Evolutionary conservation across 768 basidiomycete genomes (phyloP).

Genomic region (Solioccasus polychromus): DNA sequence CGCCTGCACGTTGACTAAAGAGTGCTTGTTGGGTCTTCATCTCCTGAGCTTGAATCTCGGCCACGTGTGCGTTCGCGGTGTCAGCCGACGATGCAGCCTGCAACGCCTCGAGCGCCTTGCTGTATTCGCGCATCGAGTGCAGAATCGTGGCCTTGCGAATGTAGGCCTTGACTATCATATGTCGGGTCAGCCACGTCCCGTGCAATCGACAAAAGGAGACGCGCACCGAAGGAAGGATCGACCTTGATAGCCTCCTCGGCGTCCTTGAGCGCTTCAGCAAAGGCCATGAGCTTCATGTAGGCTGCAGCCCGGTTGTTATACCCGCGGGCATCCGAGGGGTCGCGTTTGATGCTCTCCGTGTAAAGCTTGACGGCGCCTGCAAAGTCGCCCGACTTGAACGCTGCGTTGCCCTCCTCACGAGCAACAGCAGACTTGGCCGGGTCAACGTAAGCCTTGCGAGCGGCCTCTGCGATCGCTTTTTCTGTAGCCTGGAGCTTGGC

Average conservation of each 20-base stretch:
- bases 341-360: conserved; percentile 94
- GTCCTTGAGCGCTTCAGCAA: conserved; percentile 96
- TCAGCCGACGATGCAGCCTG: conserved; percentile 80
- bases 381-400: conserved; percentile 93
- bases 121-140: conserved; percentile 87
- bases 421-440: conserved; percentile 78
- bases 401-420: conserved; percentile 87
- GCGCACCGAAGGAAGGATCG: conserved; percentile 79
- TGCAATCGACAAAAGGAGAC: neutral
- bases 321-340: conserved; percentile 83
- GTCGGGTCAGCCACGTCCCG: neutral
- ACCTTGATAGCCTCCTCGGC: conserved; percentile 89
- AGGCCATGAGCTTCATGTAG: conserved; percentile 90
- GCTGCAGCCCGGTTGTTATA: conserved; percentile 99
- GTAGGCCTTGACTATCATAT: conserved; percentile 74
- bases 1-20: conserved; percentile 72
- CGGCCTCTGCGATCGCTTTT: conserved; percentile 71
- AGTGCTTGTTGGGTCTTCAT: conserved; percentile 79
- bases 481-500: conserved; percentile 87
- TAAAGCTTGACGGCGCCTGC: conserved; percentile 89
- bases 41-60: conserved; percentile 81
- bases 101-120: conserved; percentile 79
- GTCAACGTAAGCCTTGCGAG: conserved; percentile 82
- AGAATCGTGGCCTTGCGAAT: conserved; percentile 89
- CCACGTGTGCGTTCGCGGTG: conserved; percentile 73